phyloP scores from a whole-genome alignment of 73 alveolate species.

The Blepharisma stoltei region DNA sequence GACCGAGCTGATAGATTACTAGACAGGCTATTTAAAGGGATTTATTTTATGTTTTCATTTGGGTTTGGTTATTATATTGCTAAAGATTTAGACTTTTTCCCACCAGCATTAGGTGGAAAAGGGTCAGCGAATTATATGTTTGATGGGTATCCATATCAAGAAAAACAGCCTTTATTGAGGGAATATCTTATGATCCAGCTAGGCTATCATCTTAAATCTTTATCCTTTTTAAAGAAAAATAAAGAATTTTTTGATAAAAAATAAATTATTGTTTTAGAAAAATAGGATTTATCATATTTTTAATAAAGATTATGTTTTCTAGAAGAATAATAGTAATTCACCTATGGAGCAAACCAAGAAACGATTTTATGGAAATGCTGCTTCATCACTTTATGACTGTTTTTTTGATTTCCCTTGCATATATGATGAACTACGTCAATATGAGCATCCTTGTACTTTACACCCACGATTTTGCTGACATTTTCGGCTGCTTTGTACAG shows the following conservation, averaged over 20 bases:
- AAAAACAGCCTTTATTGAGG: background rate
- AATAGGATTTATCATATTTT: too few relatives aligned
- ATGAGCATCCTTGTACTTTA: constrained; percentile 45
- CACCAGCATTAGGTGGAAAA: constrained; percentile 15
- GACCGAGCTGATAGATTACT: background rate
- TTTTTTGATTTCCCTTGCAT: constrained; percentile 50
- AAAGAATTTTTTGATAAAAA: too few relatives aligned
- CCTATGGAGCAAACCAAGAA: constrained; percentile 26
- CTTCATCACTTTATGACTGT: constrained; percentile 72
- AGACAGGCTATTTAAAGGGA: constrained; percentile 20
- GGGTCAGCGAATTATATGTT: background rate
- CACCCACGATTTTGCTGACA: constrained; percentile 34
- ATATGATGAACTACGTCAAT: constrained; percentile 48
- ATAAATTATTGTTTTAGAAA: too few relatives aligned
- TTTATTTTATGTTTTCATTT: background rate
- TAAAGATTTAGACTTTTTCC: constrained; percentile 1
- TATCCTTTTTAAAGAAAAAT: too few relatives aligned
- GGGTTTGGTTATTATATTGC: background rate
- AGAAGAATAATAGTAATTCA: background rate
- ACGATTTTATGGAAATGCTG: constrained; percentile 67
- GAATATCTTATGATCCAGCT: constrained; percentile 5
- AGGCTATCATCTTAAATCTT: constrained; percentile 13
- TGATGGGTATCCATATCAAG: constrained; percentile 19
- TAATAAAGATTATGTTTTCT: too few relatives aligned
- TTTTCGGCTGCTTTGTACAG: constrained; percentile 33